Base-by-base conservation (phyloP, 106 monocot species). In the Allium cepa region DNA sequence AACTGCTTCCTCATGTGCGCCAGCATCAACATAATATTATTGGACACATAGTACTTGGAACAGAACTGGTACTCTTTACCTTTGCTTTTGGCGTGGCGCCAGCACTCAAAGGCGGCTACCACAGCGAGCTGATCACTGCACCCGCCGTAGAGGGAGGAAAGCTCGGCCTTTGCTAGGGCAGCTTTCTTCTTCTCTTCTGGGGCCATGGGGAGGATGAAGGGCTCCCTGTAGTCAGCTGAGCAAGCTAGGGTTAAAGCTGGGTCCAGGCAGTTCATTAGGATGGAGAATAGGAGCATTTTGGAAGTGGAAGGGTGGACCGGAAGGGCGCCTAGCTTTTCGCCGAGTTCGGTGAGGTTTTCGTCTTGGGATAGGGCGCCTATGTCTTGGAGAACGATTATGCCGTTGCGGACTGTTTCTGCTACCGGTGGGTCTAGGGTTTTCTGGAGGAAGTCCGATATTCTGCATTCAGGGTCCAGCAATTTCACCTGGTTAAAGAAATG, bases 221-320 rank as follows among this genome's bases (percentile, higher is more conserved):
- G 99, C 51, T 93, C 93, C 60, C 87, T 80, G 53, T 81, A 87
- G 62, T 99, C 93, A 18, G 85, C 69, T 7, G 88, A 87, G 69
- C 93, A 99, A 51, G 93, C 99, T 48, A 99, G 68, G 72, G 99
- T 99, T 47, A 99, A 70, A 50, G 99, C 99, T 60, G 99, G 99
- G 16, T 99, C 99, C 53, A 99, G 81, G 63, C 99, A 99, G 61
- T 99, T 93, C 87, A 90, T 90, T 68, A 99, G 74, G 75, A 99
- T 90, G 18, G 90, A 80, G 85, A 99, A 93, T 11, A 99, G 68
- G 64, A 99, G 90, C 99, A 99, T 99, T 84, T 85, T 93, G 89
- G 84, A 74, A 9, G 77, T 90, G 26, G 99, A 87, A 17, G 99
- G 99, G 74, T 99, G 99, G 73, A 99, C 93, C 11, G 99, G 99